Evolutionary conservation across 805 yeast species (phyloP).

Genomic region (Kodamaea hsintzibuensis): DNA sequence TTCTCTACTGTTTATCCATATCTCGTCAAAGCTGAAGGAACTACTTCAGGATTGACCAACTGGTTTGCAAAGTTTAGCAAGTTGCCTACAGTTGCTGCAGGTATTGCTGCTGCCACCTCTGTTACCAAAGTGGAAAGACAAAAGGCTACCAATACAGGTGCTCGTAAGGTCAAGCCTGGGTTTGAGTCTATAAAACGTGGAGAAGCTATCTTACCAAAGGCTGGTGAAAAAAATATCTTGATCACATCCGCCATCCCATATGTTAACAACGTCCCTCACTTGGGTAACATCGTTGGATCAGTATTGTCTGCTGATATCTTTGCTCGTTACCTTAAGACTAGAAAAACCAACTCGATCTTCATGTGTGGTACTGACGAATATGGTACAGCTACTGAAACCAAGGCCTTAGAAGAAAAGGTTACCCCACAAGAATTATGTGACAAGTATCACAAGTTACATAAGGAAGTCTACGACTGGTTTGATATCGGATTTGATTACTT

Average conservation of each 20-base stretch:
- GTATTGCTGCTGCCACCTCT: conserved; percentile 46
- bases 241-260: conserved; percentile 97
- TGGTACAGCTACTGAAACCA: conserved; percentile 99
- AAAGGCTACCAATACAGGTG: conserved; percentile 43
- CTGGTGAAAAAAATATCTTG: conserved; percentile 74
- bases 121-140: conserved; percentile 45
- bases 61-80: conserved; percentile 48
- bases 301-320: conserved; percentile 93
- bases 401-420: conserved; percentile 90
- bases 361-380: conserved; percentile 98
- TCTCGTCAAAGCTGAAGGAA: conserved; percentile 1
- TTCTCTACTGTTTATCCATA: conserved; percentile 59
- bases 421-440: conserved; percentile 89
- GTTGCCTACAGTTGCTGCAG: conserved; percentile 42
- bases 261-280: conserved; percentile 97
- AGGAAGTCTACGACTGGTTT: conserved; percentile 94
- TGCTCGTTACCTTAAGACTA: conserved; percentile 83
- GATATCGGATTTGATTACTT: conserved; percentile 91
- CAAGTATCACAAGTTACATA: conserved; percentile 84
- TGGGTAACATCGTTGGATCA: conserved; percentile 95
- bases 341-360: conserved; percentile 83
- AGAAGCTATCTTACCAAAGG: conserved; percentile 54
- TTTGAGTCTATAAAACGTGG: conserved; percentile 31
- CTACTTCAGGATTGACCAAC: conserved; percentile 6
- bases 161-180: conserved; percentile 31